These are phyloP conservation scores for Scenedesmus sp. DNA, from an alignment of 163 green algal genomes.

Conservation along the genomic window DNA sequence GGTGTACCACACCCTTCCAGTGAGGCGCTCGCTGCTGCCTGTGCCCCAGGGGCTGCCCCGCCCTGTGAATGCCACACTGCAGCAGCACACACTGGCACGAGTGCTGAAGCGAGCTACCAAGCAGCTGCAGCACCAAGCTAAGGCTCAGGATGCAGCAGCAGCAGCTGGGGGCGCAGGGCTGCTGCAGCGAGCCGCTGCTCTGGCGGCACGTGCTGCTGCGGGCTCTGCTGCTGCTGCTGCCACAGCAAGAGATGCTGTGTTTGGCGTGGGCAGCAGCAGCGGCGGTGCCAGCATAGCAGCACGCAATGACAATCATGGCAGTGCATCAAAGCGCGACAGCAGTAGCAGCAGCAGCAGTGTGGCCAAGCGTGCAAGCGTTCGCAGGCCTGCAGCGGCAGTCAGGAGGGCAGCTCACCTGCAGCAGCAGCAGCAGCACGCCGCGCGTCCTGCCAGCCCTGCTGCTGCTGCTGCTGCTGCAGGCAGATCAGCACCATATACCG, in stretches of 20 bases:
- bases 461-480: background rate
- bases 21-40: background rate
- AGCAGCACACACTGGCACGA: slow-evolving; percentile 9
- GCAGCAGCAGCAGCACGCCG: slow-evolving; percentile 32
- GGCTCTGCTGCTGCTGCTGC: background rate
- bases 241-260: background rate
- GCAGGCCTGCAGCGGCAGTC: background rate
- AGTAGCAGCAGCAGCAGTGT: slow-evolving; percentile 14
- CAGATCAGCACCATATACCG: background rate
- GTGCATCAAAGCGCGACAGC: background rate
- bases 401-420: background rate
- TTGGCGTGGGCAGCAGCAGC: background rate
- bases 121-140: slow-evolving; percentile 41
- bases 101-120: background rate
- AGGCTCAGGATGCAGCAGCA: background rate
- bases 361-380: background rate
- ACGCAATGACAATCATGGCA: background rate
- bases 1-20: slow-evolving; percentile 14
- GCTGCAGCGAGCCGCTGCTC: background rate
- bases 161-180: background rate
- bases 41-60: background rate
- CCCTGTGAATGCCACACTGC: slow-evolving; percentile 8
- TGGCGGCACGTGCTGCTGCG: slow-evolving; percentile 16
- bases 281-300: background rate
- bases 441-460: background rate